Evolutionary conservation across 2,329 filamentous ascomycete species (phyloP).

Genomic region (Xylaria sp.): DNA sequence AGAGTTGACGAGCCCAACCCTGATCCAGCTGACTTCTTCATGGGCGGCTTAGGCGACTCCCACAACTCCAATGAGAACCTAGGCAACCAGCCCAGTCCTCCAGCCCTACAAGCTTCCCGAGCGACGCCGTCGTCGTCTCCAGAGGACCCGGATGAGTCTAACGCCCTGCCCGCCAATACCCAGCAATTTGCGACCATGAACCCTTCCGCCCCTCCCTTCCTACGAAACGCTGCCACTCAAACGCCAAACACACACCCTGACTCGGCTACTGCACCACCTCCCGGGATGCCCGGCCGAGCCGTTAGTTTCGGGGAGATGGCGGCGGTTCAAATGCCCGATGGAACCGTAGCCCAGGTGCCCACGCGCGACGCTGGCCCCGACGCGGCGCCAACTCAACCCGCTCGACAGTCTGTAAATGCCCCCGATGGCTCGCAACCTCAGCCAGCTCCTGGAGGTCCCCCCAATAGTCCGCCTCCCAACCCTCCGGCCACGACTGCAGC

Average conservation of each 20-base stretch:
- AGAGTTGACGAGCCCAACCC: too few relatives aligned
- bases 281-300: background rate
- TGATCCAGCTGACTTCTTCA: too few relatives aligned
- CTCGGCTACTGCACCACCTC: background rate
- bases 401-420: background rate
- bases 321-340: slow-evolving; percentile 6
- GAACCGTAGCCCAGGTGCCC: slow-evolving; percentile 3
- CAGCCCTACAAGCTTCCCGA: background rate
- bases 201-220: background rate
- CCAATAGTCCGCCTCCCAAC: slow-evolving; percentile 11
- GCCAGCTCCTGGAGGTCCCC: slow-evolving; percentile 1
- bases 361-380: background rate
- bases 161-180: background rate
- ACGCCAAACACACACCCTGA: background rate
- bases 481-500: slow-evolving; percentile 2
- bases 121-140: background rate
- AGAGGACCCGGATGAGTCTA: too few relatives aligned
- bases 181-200: background rate
- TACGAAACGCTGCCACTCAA: background rate
- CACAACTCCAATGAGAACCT: too few relatives aligned
- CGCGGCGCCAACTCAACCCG: background rate
- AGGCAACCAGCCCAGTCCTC: too few relatives aligned
- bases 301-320: slow-evolving; percentile 8
- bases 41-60: too few relatives aligned
- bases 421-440: background rate